These are phyloP conservation scores for Petrea volubilis DNA, from an alignment of 257 asterid genomes.

Conservation along the genomic window DNA sequence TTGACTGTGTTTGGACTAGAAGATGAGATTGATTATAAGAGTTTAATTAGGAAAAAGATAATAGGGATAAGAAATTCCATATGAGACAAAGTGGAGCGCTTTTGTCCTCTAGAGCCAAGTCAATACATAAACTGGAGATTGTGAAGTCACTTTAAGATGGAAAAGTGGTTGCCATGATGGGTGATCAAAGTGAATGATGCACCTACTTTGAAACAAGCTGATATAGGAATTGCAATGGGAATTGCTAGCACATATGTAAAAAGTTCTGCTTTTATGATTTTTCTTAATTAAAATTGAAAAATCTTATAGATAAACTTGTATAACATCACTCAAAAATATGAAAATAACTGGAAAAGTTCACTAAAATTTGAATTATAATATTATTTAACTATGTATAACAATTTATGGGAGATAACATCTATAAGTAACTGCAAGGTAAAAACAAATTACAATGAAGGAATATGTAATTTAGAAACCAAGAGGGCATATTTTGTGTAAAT, in stretches of 20 bases:
- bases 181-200: slow-evolving; percentile 79
- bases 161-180: slow-evolving; percentile 78
- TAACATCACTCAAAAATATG: too few species aligned
- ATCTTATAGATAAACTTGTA: too few species aligned
- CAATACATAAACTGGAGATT: slow-evolving; percentile 69
- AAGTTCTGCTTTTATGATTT: not conserved
- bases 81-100: slow-evolving; percentile 60
- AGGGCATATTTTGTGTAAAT: too few species aligned
- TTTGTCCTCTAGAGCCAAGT: slow-evolving; percentile 69
- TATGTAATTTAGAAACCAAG: too few species aligned
- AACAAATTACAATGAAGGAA: too few species aligned
- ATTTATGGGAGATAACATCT: too few species aligned
- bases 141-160: slow-evolving; percentile 64
- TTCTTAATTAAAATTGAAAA: too few species aligned
- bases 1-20: slow-evolving; percentile 57
- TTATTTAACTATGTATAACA: too few species aligned
- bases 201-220: slow-evolving; percentile 68
- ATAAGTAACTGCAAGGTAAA: too few species aligned
- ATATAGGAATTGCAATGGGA: slow-evolving; percentile 78
- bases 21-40: slow-evolving; percentile 47
- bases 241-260: slow-evolving; percentile 66
- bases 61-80: slow-evolving; percentile 45
- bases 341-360: too few species aligned
- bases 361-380: too few species aligned
- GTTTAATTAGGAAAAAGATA: slow-evolving; percentile 63